Evolutionary conservation across 2,329 filamentous ascomycete species (phyloP).

Genomic region (Leptographium lundbergii): DNA sequence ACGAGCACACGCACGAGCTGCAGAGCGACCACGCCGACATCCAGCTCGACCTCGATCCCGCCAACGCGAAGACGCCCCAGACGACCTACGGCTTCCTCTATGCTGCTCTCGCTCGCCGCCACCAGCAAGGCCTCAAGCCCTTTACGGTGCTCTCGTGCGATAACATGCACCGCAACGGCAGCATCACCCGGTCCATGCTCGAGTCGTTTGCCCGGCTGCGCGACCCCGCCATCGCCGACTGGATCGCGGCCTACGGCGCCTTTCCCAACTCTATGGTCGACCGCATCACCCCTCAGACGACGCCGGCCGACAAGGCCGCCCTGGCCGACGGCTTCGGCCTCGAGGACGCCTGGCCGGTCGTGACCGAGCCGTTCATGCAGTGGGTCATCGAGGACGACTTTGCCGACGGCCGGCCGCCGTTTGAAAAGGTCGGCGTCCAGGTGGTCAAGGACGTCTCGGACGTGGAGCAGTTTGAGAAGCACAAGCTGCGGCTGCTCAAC

Average conservation of each 20-base stretch:
- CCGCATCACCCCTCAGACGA: conserved; percentile 40
- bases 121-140: conserved; percentile 31
- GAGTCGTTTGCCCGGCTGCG: conserved; percentile 33
- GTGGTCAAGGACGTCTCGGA: conserved; percentile 36
- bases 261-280: conserved; percentile 46
- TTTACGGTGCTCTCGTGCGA: conserved; percentile 44
- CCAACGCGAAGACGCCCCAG: conserved; percentile 27
- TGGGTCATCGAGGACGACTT: conserved; percentile 43
- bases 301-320: conserved; percentile 28
- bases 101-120: conserved; percentile 33
- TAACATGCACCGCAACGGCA: conserved; percentile 45
- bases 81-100: conserved; percentile 42
- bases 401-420: conserved; percentile 34
- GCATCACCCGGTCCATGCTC: conserved; percentile 39
- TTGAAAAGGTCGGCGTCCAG: conserved; percentile 40
- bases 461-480: conserved; percentile 42
- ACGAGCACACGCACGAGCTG: conserved; percentile 43
- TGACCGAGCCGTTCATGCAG: conserved; percentile 43
- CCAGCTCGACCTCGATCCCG: conserved; percentile 33
- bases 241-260: conserved; percentile 32
- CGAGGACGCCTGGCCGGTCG: conserved; percentile 38
- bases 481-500: conserved; percentile 43
- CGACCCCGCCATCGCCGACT: conserved; percentile 33
- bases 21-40: conserved; percentile 35
- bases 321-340: conserved; percentile 32